These are phyloP conservation scores for Psidium friedrichsthalianum DNA, from an alignment of 345 rosid genomes.

Conservation along the genomic window DNA sequence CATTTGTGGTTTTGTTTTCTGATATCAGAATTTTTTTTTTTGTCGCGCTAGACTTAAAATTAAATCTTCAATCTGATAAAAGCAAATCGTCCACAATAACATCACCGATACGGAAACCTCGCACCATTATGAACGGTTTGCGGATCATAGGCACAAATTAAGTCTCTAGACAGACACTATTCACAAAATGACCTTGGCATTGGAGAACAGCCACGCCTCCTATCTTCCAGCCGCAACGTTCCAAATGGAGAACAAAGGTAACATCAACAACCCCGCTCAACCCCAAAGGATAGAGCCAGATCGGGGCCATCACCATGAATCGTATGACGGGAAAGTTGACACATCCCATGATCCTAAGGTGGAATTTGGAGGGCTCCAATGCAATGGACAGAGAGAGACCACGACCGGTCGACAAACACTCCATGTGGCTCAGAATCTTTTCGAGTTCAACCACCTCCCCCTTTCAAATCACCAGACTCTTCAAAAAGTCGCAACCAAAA, in stretches of 20 bases:
- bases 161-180: neutral
- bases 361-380: neutral
- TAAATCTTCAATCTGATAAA: neutral
- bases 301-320: neutral
- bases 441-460: neutral
- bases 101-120: neutral
- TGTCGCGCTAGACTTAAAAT: neutral
- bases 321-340: neutral
- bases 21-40: no score
- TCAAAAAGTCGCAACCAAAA: neutral
- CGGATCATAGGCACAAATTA: no score
- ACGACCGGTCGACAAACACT: neutral
- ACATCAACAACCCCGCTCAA: neutral
- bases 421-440: conserved; percentile 8
- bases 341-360: neutral
- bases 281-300: neutral
- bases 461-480: neutral
- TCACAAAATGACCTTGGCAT: neutral
- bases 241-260: neutral
- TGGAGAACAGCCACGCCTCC: neutral
- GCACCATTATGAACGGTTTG: no score
- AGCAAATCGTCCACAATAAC: neutral
- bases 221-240: neutral
- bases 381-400: neutral
- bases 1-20: neutral